Evolutionary conservation across 2,329 filamentous ascomycete species (phyloP), one percentile per base, ranked within the genome.

Genomic region (Fusarium gaditjirri): DNA sequence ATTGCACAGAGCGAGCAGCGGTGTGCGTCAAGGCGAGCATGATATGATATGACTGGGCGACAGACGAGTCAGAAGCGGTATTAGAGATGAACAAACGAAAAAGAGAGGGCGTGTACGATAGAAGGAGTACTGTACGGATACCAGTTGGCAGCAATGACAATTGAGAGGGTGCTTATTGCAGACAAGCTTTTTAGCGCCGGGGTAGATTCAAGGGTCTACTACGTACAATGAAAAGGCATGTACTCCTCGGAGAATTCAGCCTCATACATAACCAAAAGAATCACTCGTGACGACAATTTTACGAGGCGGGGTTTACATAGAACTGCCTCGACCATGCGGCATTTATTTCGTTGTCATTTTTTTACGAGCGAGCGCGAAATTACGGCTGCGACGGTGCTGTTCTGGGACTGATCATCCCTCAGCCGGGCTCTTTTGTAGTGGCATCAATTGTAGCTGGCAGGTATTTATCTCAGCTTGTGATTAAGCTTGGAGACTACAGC

Each of bases 171-270:
- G 50, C 27, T 47, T 67, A 42, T 63, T 23, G 1, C 1, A 71
- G 50, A 70, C 64, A 71, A 71, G 68, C 68, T 71, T 70, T 70
- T 71, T 70, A 71, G 68, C 62, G 68, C 4, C 41, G 23, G 25
- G 36, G 23, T 10, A 35, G 10, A 38, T 21, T 27, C 38, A 23
- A 44, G 41, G 50, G 39, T 42, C 38, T n/a, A n/a, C n/a, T n/a
- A n/a, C n/a, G n/a, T 61, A 23, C 23, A 5, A 33, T 47, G 41
- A 47, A 16, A 23, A 31, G 43, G 42, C 17, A n/a, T 19, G 44
- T 12, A 43, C n/a, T 12, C 29, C 33, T 33, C 39, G 36, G 47
- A 38, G 25, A 33, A 23, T 23, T 21, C 27, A 16, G 19, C 7
- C 11, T 25, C 31, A 31, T 31, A n/a, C 29, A 31, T 31, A 8